Base-by-base conservation (phyloP, 2,329 filamentous ascomycete species). In the Penicillium oxalicum region DNA sequence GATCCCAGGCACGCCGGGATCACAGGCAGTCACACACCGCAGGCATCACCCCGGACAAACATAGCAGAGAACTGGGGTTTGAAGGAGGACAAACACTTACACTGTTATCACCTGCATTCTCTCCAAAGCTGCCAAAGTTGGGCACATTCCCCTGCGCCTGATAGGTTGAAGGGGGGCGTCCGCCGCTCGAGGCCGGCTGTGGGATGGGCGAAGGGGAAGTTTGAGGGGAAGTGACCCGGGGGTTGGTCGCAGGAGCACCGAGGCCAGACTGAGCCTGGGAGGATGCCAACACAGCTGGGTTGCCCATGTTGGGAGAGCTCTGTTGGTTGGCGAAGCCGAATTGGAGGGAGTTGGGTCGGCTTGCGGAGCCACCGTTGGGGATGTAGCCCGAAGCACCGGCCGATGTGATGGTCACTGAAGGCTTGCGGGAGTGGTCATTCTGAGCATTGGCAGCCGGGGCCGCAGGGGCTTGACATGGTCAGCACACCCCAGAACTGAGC, bases 121-220 rank as follows among this genome's bases (percentile, higher is more conserved):
- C 87, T 62, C 83, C 82, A 59, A 91, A 84, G 71, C 87, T 91
- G 57, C 91, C 91, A 75, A 95, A 96, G 60, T 76, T 80, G 45
- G 88, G 81, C 69, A 85, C 83, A 63, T 82, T 84, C 47, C 80
- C 80, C 58, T 86, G 82, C 56, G 83, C 83, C 58, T 84, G 78
- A 56, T 89, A 79, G 55, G 80, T 81, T 32, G 88, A 86, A 39
- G 90, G 91, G 59, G 91, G 91, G 62, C 89, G 77, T 47, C 84
- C 88, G 60, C 90, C 89, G 63, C 90, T 93, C 32, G 85, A 84
- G 47, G 86, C 82, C 44, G 90, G 88, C 70, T 91, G 88, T 29
- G 93, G 91, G 60, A 97, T 97, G 4, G 93, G 93, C 37, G 88
- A 91, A 4, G 93, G 93, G 40, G 91, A 96, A 59, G 87, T 85